Evolutionary conservation across 2,329 filamentous ascomycete genomes (phyloP), one percentile per base, ranked within the genome.

Genomic region (Cytospora leucostoma): DNA sequence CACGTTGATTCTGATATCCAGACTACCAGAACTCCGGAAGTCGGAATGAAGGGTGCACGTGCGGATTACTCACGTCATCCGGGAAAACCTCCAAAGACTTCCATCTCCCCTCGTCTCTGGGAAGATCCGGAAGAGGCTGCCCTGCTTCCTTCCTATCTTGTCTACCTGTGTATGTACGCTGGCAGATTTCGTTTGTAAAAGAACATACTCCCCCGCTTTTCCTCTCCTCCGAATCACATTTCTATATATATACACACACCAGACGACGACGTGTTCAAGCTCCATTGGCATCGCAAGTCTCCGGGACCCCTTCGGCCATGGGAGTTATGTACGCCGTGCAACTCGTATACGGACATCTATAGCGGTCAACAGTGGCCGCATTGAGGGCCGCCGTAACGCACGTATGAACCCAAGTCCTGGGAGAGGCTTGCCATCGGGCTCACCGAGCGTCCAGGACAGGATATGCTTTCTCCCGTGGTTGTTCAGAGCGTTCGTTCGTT

Each of bases 81-180:
- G 27, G 27, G n/a, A 15, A n/a, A n/a, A 44, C 38, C 38, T 44
- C 5, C 8, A 44, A 15, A 37, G 49, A 47, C 17, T 49, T 52
- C 57, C 49, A 52, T 40, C 49, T 52, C 49, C 57, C 44, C 49
- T 59, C 57, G 49, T 35, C 49, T 59, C 57, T 59, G 51, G 58
- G 34, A 55, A 33, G 19, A 55, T 21, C 51, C 53, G 19, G 51
- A 27, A 50, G 38, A 17, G 17, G 10, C 15, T 37, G 51, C 21
- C 49, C 21, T 32, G 34, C 51, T 53, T 61, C 59, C 59, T 61
- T 61, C 59, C 59, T 61, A 38, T 61, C 59, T 49, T 17, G 59
- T 61, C 59, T 37, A 35, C 53, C 51, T 19, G 51, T 15, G 21
- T 50, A 7, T 40, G 17, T 51, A 33, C 38, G 59, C 59, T 61